Conservation (phyloP, 352 stramenopile species). For the Aphanomyces euteiches region DNA sequence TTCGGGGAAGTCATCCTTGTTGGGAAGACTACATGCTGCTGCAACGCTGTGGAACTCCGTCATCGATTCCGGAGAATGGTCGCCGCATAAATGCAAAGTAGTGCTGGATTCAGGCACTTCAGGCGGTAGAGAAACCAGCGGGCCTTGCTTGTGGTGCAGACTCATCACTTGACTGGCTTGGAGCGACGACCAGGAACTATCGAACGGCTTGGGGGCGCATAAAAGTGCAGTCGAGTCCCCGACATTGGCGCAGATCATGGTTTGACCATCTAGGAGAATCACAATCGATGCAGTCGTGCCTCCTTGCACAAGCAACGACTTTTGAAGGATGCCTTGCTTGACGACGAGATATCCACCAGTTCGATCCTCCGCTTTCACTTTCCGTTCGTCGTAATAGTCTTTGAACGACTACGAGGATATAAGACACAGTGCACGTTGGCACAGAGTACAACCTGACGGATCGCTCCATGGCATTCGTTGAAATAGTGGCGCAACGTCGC, state of each 20-base stretch:
- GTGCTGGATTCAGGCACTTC: slow-evolving; percentile 25
- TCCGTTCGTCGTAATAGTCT: slow-evolving; percentile 52
- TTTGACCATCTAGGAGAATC: slow-evolving; percentile 61
- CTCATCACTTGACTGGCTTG: neutral
- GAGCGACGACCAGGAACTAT: slow-evolving; percentile 21
- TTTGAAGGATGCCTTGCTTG: slow-evolving; percentile 35
- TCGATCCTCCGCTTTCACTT: slow-evolving; percentile 53
- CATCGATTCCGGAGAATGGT: slow-evolving; percentile 75
- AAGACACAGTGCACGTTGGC: neutral
- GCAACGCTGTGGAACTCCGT: slow-evolving; percentile 70
- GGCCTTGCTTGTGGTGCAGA: neutral
- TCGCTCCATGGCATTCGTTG: slow-evolving; percentile 49
- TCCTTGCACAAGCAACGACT: slow-evolving; percentile 78
- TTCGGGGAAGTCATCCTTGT: slow-evolving; percentile 42
- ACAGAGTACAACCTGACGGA: slow-evolving; percentile 45
- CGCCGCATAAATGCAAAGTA: slow-evolving; percentile 65
- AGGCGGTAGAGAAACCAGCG: neutral
- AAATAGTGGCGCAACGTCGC: slow-evolving; percentile 51
- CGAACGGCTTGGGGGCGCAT: slow-evolving; percentile 12
- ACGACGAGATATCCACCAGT: slow-evolving; percentile 52
- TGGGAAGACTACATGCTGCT: slow-evolving; percentile 35
- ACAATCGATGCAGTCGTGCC: slow-evolving; percentile 84
- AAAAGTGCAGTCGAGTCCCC: slow-evolving; percentile 70
- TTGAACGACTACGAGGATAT: slow-evolving; percentile 38
- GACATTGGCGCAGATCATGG: slow-evolving; percentile 78